These are phyloP conservation scores for Penstemon barbatus DNA, from an alignment of 257 asterid species.

Conservation along the genomic window DNA sequence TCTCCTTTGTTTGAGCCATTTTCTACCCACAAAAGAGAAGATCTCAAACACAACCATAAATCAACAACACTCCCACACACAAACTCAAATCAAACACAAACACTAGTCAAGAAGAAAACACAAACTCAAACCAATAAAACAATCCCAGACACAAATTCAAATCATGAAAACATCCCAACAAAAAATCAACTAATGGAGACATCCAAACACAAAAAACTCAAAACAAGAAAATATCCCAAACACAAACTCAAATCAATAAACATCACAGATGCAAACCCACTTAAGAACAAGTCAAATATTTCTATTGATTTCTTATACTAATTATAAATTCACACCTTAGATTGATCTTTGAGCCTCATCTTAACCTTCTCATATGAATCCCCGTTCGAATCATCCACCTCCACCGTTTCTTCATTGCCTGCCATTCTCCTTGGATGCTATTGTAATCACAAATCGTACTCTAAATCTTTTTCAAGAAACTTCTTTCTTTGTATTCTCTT, in stretches of 20 bases:
- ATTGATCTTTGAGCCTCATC: constrained; percentile 69
- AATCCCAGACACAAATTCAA: constrained; percentile 1
- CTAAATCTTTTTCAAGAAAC: too few species aligned
- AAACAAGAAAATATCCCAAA: neutral
- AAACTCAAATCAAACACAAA: neutral
- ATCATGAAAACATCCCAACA: constrained; percentile 12
- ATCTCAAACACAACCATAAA: constrained; percentile 27
- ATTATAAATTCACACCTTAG: constrained; percentile 48
- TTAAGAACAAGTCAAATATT: too few species aligned
- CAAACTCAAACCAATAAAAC: neutral
- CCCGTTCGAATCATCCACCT: constrained; percentile 56
- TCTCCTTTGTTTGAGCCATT: constrained; percentile 85
- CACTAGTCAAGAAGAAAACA: constrained; percentile 4
- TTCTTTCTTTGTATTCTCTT: too few species aligned
- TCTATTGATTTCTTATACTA: neutral
- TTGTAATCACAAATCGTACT: neutral
- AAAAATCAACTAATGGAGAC: neutral
- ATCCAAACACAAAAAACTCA: constrained; percentile 4
- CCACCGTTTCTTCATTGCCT: constrained; percentile 52
- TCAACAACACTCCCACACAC: neutral
- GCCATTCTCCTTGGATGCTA: constrained; percentile 36
- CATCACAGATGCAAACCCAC: neutral
- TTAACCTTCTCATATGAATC: constrained; percentile 50
- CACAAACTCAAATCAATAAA: neutral
- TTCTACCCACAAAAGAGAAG: constrained; percentile 48